Conservation (phyloP, 768 basidiomycete genomes). For the Xerocomus spinulosus region DNA sequence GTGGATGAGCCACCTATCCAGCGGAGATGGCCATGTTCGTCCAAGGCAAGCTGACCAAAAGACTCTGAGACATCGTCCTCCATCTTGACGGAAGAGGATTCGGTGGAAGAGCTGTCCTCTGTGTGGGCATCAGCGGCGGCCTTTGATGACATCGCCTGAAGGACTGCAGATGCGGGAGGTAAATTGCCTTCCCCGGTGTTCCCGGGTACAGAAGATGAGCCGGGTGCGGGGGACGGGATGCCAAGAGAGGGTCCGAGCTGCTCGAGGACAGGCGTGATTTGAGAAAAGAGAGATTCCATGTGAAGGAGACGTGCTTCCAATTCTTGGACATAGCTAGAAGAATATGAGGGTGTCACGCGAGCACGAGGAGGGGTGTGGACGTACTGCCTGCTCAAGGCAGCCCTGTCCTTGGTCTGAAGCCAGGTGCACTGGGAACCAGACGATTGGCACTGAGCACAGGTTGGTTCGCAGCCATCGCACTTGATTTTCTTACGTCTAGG, state of each 20-base stretch:
- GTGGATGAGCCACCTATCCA: conserved; percentile 92
- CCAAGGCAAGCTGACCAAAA: conserved; percentile 82
- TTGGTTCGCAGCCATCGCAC: conserved; percentile 84
- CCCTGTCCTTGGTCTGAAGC: conserved; percentile 89
- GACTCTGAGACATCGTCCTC: conserved; percentile 78
- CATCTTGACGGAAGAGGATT: conserved; percentile 33
- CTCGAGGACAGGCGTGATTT: conserved; percentile 75
- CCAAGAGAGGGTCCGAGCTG: conserved; percentile 58
- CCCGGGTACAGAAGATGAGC: conserved; percentile 24
- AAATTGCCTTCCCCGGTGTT: conserved; percentile 13
- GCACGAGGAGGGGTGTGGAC: conserved; percentile 27
- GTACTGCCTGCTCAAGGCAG: conserved; percentile 84
- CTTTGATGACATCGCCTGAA: conserved; percentile 36
- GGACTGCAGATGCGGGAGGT: conserved; percentile 25
- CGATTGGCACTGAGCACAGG: conserved; percentile 74
- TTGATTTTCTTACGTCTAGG: conserved; percentile 88
- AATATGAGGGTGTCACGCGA: conserved; percentile 16
- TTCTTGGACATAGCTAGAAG: conserved; percentile 79
- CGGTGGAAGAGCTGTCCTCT: conserved; percentile 31
- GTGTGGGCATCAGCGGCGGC: conserved; percentile 34
- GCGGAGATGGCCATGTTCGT: conserved; percentile 85
- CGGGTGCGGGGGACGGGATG: conserved; percentile 32
- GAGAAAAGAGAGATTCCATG: conserved; percentile 83
- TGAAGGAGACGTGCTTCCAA: conserved; percentile 82
- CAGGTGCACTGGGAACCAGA: conserved; percentile 80